These are phyloP conservation scores for Westerdykella ornata DNA, from an alignment of 2,329 filamentous ascomycete species.

Conservation along the genomic window DNA sequence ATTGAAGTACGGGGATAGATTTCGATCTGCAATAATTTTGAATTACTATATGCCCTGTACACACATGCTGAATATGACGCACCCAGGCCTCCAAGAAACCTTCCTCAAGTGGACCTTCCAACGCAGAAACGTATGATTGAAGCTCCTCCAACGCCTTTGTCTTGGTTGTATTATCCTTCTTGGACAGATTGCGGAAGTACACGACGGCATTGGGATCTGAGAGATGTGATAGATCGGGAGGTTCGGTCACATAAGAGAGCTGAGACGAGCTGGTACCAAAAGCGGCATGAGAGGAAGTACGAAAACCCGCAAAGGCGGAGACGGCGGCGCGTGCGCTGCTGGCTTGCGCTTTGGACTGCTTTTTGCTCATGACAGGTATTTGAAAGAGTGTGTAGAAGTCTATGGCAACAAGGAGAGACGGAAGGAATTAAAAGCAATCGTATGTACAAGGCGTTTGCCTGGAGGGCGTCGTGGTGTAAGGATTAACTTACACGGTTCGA, in stretches of 20 bases:
- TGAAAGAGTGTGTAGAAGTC: neutral
- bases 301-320: constrained; percentile 34
- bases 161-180: constrained; percentile 91
- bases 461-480: too few relatives aligned
- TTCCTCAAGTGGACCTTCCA: constrained; percentile 64
- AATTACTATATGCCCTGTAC: too few relatives aligned
- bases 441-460: too few relatives aligned
- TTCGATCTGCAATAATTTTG: constrained; percentile 54
- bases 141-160: constrained; percentile 85
- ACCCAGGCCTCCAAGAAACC: constrained; percentile 85
- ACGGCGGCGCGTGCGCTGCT: constrained; percentile 56
- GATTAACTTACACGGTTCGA: too few relatives aligned
- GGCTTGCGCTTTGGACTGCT: constrained; percentile 54
- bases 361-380: constrained; percentile 50
- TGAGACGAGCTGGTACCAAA: constrained; percentile 49
- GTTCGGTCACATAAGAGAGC: constrained; percentile 82
- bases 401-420: too few relatives aligned
- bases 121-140: constrained; percentile 55
- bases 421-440: too few relatives aligned
- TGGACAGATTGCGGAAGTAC: constrained; percentile 84
- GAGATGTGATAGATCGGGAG: constrained; percentile 70
- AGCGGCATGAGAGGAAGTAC: constrained; percentile 35
- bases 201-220: constrained; percentile 77
- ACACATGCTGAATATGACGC: constrained; percentile 37
- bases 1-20: constrained; percentile 85